phyloP scores from a whole-genome alignment of 2,329 filamentous ascomycete species.

The Juglanconis sp. region DNA sequence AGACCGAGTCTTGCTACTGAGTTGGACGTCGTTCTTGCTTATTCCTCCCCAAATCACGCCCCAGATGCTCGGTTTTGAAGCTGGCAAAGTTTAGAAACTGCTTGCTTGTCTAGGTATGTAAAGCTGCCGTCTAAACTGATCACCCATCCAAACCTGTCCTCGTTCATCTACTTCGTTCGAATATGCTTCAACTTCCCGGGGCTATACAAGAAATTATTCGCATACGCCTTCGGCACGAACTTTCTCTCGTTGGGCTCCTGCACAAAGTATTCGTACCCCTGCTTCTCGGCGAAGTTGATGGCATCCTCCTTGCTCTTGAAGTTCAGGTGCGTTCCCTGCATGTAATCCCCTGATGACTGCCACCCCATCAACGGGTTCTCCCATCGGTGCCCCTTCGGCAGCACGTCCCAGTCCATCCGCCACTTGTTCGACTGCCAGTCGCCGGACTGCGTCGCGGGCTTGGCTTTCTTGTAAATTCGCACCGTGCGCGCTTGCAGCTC shows the following conservation, averaged over 20 bases:
- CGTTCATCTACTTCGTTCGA: slow-evolving; percentile 64
- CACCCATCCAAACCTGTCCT: neutral
- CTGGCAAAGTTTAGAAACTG: neutral
- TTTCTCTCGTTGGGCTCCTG: slow-evolving; percentile 91
- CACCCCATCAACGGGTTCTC: slow-evolving; percentile 98
- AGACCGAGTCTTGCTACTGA: neutral
- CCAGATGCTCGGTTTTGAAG: neutral
- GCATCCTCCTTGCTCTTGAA: slow-evolving; percentile 95
- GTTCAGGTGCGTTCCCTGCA: slow-evolving; percentile 89
- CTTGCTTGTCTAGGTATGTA: slow-evolving; percentile 14
- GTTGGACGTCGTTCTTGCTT: neutral
- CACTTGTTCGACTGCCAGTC: slow-evolving; percentile 80
- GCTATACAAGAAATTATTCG: slow-evolving; percentile 90
- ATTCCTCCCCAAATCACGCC: neutral
- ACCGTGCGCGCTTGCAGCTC: slow-evolving; percentile 93
- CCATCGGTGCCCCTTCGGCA: slow-evolving; percentile 91
- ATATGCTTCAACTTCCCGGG: slow-evolving; percentile 84
- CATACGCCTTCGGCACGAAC: slow-evolving; percentile 88
- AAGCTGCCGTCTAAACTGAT: neutral
- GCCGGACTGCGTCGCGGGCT: slow-evolving; percentile 95
- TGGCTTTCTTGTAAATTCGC: slow-evolving; percentile 86
- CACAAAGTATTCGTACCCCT: slow-evolving; percentile 98
- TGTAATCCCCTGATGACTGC: slow-evolving; percentile 91
- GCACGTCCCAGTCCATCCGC: slow-evolving; percentile 98
- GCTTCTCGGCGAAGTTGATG: slow-evolving; percentile 93